Evolutionary conservation across 352 stramenopile genomes (phyloP), one percentile per base, ranked within the genome.

Genomic region (Globisporangium echinulatum): DNA sequence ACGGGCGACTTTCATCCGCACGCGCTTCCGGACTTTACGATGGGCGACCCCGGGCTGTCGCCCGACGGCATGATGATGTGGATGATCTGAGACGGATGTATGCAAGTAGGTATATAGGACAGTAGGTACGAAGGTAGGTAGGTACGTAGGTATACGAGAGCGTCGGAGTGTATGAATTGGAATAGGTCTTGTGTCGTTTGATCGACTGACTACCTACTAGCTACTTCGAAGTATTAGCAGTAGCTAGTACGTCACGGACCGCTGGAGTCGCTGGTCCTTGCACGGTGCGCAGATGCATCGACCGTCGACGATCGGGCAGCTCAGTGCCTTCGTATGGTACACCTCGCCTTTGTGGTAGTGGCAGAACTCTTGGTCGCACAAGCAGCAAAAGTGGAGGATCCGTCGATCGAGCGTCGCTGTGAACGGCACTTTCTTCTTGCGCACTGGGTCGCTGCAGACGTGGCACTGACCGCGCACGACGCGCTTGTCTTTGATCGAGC

Each of bases 41-140:
- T 88, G 67, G 76, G 72, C 10, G 79, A 90, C 50, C 72, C 82
- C 17, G 77, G 74, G 3, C 66, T 92, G 11, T 92, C 78, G 1
- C 75, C 81, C 2, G 82, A 92, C 33, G 82, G 79, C 37, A 90
- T 92, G 82, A 92, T 90, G 78, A 90, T 92, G 79, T 92, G 82
- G 82, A 92, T 92, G 82, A 92, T 92, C 56, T 92, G 49, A 10
- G 25, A 25, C 25, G 25, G 1, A 25, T 25, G 25, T 1, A 25
- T 25, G 25, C 25, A 25, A 25, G 25, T 25, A 25, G 25, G 25
- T 25, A 25, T 25, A 2, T 25, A 25, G 25, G 25, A 25, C 25
- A 25, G 17, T 19, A 19, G 17, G 17, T 19, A 19, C 17, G 17
- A 19, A 19, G 17, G 17, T 19, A 19, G 17, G 25, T 25, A 25